Evolutionary conservation across 805 yeast genomes (phyloP).

Genomic region (Pichia rugopelliculosa): DNA sequence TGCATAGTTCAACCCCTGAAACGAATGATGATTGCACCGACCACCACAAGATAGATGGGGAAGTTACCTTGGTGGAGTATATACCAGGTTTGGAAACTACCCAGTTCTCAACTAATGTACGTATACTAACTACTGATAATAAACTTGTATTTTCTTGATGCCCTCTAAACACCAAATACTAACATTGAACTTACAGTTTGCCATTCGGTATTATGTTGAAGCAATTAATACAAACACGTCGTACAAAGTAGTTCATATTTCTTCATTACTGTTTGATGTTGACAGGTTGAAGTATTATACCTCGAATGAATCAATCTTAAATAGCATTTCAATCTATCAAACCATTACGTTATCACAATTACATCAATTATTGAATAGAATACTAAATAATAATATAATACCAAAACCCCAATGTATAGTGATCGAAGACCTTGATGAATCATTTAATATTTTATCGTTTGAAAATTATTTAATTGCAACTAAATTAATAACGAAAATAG

Average conservation of each 20-base stretch:
- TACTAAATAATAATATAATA: neutral
- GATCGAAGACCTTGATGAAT: constrained; percentile 23
- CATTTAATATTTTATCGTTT: constrained; percentile 21
- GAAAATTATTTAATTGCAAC: constrained; percentile 14
- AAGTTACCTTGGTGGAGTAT: neutral
- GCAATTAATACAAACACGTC: neutral
- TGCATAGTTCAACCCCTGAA: too few relatives aligned
- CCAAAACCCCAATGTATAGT: constrained; percentile 8
- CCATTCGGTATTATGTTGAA: constrained; percentile 14
- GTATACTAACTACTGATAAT: neutral
- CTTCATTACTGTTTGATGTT: constrained; percentile 1
- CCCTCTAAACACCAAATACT: neutral
- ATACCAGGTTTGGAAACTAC: neutral
- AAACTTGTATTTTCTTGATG: too few relatives aligned
- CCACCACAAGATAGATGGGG: neutral
- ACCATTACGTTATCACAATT: neutral
- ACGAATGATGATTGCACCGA: neutral
- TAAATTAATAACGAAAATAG: neutral
- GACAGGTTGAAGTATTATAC: neutral
- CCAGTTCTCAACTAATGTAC: neutral
- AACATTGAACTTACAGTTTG: constrained; percentile 11
- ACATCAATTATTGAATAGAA: neutral
- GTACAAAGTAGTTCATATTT: constrained; percentile 12
- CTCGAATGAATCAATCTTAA: neutral
- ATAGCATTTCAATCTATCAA: neutral